Percentiles rank a stretch among this genome's conserved stretches.
Evolutionary conservation across 2,329 filamentous ascomycete genomes (phyloP).

Genomic region (Fusarium chlamydosporum): DNA sequence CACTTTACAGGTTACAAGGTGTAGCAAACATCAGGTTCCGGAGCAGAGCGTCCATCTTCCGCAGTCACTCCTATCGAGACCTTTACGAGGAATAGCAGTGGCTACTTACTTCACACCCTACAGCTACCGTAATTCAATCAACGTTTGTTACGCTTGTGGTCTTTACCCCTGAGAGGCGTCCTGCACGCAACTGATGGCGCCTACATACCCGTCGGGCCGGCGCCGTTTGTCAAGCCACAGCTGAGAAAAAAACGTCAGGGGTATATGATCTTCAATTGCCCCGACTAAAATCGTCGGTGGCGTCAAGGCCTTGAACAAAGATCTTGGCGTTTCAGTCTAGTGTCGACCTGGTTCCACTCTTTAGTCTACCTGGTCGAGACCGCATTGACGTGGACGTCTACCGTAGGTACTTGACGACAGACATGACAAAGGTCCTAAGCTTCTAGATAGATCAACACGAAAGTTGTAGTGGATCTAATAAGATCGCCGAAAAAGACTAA

Average conservation of each 20-base stretch:
- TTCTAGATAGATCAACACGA: no score
- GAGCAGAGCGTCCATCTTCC: no score
- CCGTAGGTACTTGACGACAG: no score
- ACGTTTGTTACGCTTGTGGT: no score
- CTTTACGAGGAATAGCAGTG: no score
- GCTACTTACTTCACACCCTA: no score
- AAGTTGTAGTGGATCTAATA: neutral
- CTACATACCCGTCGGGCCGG: neutral
- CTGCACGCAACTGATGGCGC: no score
- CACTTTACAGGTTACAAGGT: no score
- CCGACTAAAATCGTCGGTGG: neutral
- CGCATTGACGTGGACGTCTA: neutral
- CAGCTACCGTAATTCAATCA: no score
- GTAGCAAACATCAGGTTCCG: no score
- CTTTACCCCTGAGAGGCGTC: neutral
- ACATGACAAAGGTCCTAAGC: no score
- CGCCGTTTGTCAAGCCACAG: neutral
- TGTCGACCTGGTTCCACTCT: neutral
- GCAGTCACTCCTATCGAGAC: no score
- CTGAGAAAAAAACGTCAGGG: neutral
- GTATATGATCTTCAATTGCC: neutral
- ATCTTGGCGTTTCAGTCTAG: neutral
- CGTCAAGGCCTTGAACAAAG: neutral
- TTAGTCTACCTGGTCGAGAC: neutral
- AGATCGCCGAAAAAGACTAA: neutral